A percentile compares a stretch with the other conserved stretches of the same genome.
Evolutionary conservation across 176 grass and related monocot genomes (phyloP).

Genomic region (Aegilops tauschii): DNA sequence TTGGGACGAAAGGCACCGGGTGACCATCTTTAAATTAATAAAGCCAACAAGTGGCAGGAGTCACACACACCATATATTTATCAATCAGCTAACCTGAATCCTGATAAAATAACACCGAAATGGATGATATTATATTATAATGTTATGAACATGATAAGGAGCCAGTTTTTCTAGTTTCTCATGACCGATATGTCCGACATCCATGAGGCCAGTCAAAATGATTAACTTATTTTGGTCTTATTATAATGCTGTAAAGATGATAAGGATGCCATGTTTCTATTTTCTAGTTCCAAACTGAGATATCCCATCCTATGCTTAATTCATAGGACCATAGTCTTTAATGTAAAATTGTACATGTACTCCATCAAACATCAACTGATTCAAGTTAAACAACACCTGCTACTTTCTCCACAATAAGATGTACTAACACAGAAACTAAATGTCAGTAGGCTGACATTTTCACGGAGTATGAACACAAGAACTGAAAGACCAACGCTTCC

Average conservation of each 20-base stretch:
- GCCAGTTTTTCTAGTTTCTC: not conserved
- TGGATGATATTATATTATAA: not conserved
- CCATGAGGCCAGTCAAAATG: not conserved
- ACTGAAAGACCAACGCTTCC: not conserved
- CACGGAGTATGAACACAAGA: not conserved
- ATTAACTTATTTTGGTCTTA: not conserved
- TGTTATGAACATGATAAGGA: not conserved
- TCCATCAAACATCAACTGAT: not conserved
- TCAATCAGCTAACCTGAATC: not conserved
- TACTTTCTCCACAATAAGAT: not conserved
- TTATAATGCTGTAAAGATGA: not conserved
- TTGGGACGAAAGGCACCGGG: not conserved
- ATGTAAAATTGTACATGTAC: not conserved
- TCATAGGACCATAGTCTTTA: not conserved
- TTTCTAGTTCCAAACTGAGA: not conserved
- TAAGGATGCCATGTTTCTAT: not conserved
- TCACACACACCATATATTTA: not conserved
- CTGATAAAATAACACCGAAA: not conserved
- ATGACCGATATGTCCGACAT: not conserved
- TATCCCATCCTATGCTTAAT: not conserved
- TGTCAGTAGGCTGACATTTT: not conserved
- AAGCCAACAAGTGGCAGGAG: not conserved
- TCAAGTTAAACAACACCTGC: too few species aligned
- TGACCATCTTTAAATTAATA: not conserved
- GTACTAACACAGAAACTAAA: not conserved